Evolutionary conservation across 768 basidiomycete genomes (phyloP).

Genomic region (Boletus rufocinnamomeus): DNA sequence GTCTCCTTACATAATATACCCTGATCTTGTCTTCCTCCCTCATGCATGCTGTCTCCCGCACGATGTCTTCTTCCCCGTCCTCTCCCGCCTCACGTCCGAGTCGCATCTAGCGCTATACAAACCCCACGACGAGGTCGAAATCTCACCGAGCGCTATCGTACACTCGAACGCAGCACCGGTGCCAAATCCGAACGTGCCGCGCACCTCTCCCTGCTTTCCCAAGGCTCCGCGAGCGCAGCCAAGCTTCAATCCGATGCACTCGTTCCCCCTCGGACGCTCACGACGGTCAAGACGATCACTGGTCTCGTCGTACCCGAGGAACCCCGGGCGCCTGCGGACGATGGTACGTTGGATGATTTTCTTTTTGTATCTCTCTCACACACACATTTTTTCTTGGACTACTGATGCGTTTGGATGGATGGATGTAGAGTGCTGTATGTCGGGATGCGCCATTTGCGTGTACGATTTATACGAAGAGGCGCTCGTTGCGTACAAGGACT

Average conservation of each 20-base stretch:
- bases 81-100: constrained; percentile 3
- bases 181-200: constrained; percentile 42
- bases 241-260: not conserved
- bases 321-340: constrained; percentile 63
- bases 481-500: constrained; percentile 58
- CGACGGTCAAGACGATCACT: constrained; percentile 17
- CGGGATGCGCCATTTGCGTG: constrained; percentile 89
- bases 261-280: not conserved
- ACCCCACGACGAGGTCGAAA: constrained; percentile 52
- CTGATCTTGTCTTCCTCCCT: not conserved
- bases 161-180: constrained; percentile 56
- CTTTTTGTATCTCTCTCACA: not conserved
- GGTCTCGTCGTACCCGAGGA: constrained; percentile 54
- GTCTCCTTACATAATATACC: not conserved
- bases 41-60: constrained; percentile 23
- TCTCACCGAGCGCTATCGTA: constrained; percentile 54
- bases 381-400: not conserved
- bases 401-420: not conserved
- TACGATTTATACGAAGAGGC: constrained; percentile 86
- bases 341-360: constrained; percentile 37
- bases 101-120: constrained; percentile 1
- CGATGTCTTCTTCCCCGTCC: constrained; percentile 7
- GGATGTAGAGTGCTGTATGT: constrained; percentile 89
- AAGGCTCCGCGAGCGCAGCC: constrained; percentile 9
- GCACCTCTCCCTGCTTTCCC: constrained; percentile 31